phyloP scores from a whole-genome alignment of 148 eudicot species.

The Cornus suecica region DNA sequence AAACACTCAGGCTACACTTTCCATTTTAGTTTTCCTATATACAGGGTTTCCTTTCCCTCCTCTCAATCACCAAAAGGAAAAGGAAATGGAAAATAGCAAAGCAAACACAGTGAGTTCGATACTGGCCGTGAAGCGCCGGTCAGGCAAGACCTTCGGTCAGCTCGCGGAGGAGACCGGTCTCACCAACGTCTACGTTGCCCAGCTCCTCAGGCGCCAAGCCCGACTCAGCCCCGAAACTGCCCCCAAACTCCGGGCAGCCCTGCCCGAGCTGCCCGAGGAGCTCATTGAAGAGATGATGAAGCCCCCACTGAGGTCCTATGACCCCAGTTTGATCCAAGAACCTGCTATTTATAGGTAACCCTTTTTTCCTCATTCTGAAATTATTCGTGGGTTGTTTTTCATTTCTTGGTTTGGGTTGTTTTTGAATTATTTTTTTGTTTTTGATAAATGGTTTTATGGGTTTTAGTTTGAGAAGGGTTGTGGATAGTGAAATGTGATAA shows the following conservation, averaged over 20 bases:
- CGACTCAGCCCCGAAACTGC: constrained; percentile 70
- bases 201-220: constrained; percentile 84
- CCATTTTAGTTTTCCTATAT: too few relatives aligned
- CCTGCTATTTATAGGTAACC: constrained; percentile 72
- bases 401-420: neutral
- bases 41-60: too few relatives aligned
- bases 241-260: constrained; percentile 51
- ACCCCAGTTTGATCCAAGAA: constrained; percentile 72
- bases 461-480: too few relatives aligned
- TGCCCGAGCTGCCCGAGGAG: constrained; percentile 59
- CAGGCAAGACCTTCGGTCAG: constrained; percentile 65
- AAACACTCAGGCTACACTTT: too few relatives aligned
- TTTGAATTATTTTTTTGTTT: neutral
- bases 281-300: constrained; percentile 60
- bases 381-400: neutral
- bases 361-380: neutral
- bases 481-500: neutral
- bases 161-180: constrained; percentile 74
- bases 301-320: constrained; percentile 68
- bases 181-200: constrained; percentile 89
- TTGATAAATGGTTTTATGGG: too few relatives aligned
- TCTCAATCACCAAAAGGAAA: too few relatives aligned
- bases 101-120: constrained; percentile 27
- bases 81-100: constrained; percentile 33
- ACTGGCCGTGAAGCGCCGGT: constrained; percentile 46